Base-by-base conservation (phyloP, 176 grass and related monocot species). In the Lolium multiflorum region DNA sequence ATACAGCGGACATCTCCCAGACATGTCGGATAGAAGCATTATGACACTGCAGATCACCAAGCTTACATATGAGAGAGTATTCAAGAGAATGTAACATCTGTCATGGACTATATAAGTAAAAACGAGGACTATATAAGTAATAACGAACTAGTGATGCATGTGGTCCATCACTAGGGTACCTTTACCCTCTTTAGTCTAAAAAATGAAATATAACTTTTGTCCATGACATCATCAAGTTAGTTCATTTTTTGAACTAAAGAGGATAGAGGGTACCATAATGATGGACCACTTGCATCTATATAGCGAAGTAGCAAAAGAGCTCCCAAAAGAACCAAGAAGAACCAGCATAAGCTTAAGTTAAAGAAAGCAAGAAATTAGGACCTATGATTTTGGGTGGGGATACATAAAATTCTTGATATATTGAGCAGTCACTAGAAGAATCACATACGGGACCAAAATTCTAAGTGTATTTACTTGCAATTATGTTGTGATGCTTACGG, bases 1-100 rank as follows among this genome's bases (percentile, higher is more conserved):
- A 59, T 98, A 98, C 51, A 98, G 80, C 3, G 97, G 97, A 89
- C 92, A 94, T 84, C 97, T 94, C 87, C 97, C 97, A 76, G 97
- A 98, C 97, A 98, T 98, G 87, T 98, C 97, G 1, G 97, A 98
- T 14, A 98, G 92, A 79, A 98, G 85, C 93, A 96, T 92, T 82
- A 98, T 92, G 46, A 98, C 89, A 88, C 97, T 98, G 94, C 83
- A 96, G 64, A 76, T 79, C 87, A 75, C 14, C 55, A 81, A 37
- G 65, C 20, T 16, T 65, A 76, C 16, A 58, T 57, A 84, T 89
- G 16, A 93, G 62, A 77, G 37, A 91, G 46, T 26, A 51, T n/a
- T 59, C 12, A 50, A 68, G 49, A 79, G 25, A 49, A 82, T 81
- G 74, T n/a, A 77, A 35, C 12, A 14, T 74, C 50, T 49, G 13